Percentiles rank a stretch among this genome's conserved stretches.
phyloP scores from a whole-genome alignment of 176 grass and related monocot genomes.

The Paspalum vaginatum region DNA sequence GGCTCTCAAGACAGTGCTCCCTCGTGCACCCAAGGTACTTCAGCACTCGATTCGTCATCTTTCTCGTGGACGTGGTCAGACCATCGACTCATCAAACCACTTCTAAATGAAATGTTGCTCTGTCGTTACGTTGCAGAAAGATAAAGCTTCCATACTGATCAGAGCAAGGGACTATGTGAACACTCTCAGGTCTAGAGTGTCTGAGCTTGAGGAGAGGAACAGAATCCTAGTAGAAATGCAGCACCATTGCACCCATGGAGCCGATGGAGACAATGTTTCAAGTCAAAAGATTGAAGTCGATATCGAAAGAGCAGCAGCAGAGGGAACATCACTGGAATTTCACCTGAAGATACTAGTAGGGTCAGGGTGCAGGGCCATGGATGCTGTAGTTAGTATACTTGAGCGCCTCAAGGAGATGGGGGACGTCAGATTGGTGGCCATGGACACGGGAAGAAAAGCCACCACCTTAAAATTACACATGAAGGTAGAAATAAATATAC shows the following conservation, averaged over 20 bases:
- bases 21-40: constrained; percentile 37
- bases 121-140: constrained; percentile 31
- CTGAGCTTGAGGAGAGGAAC: constrained; percentile 39
- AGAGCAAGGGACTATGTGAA: constrained; percentile 46
- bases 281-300: not conserved
- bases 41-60: not conserved
- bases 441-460: constrained; percentile 11
- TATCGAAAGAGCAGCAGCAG: not conserved
- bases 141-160: constrained; percentile 44
- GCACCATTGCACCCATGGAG: not conserved
- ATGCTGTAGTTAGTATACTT: constrained; percentile 14
- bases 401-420: constrained; percentile 29
- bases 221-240: constrained; percentile 20
- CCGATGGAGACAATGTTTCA: not conserved
- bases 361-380: constrained; percentile 17
- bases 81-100: not conserved
- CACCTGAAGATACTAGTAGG: constrained; percentile 19
- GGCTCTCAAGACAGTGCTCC: constrained; percentile 42
- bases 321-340: not conserved
- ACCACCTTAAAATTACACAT: constrained; percentile 17
- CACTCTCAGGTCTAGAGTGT: constrained; percentile 29
- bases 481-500: constrained; percentile 1
- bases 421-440: constrained; percentile 10
- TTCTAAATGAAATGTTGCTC: not conserved
- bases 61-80: not conserved